A percentile compares a stretch with the other conserved stretches of the same genome.
These are phyloP conservation scores for Annulohypoxylon stygium DNA, from an alignment of 495 filamentous ascomycete species.

Conservation along the genomic window DNA sequence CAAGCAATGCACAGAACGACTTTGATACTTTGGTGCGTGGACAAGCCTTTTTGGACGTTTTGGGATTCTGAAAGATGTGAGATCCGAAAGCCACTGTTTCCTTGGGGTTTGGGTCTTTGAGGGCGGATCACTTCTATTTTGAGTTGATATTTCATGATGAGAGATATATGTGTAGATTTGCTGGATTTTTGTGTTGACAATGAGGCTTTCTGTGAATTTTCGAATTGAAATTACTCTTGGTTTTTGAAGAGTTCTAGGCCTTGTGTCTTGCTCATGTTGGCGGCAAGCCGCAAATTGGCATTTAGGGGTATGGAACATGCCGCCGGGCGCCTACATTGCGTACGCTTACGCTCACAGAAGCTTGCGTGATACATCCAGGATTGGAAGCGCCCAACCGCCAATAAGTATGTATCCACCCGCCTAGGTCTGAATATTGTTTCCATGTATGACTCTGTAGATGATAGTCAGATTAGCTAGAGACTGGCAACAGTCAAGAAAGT, in stretches of 20 bases:
- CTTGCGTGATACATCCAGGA: neutral
- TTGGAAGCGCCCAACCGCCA: constrained; percentile 8
- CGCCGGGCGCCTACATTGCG: constrained; percentile 24
- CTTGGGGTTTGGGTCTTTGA: constrained; percentile 6
- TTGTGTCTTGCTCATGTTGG: constrained; percentile 1
- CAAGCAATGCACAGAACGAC: constrained; percentile 12
- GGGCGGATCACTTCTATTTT: constrained; percentile 26
- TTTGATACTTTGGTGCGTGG: constrained; percentile 21
- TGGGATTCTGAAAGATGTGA: constrained; percentile 5
- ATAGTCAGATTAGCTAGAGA: neutral
- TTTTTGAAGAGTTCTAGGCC: neutral
- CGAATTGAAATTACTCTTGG: neutral
- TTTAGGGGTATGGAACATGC: constrained; percentile 20
- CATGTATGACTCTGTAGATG: constrained; percentile 3
- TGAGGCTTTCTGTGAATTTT: neutral
- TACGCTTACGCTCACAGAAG: neutral
- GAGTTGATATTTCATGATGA: constrained; percentile 7
- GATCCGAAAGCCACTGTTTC: constrained; percentile 18
- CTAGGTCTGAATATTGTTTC: constrained; percentile 27
- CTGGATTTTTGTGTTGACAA: neutral
- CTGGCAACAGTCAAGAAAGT: neutral
- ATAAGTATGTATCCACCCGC: neutral
- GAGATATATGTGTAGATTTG: neutral
- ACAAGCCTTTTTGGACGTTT: constrained; percentile 30
- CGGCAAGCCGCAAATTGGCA: constrained; percentile 27